Base-by-base conservation (phyloP, 139 green algal species). In the Volvox africanus region DNA sequence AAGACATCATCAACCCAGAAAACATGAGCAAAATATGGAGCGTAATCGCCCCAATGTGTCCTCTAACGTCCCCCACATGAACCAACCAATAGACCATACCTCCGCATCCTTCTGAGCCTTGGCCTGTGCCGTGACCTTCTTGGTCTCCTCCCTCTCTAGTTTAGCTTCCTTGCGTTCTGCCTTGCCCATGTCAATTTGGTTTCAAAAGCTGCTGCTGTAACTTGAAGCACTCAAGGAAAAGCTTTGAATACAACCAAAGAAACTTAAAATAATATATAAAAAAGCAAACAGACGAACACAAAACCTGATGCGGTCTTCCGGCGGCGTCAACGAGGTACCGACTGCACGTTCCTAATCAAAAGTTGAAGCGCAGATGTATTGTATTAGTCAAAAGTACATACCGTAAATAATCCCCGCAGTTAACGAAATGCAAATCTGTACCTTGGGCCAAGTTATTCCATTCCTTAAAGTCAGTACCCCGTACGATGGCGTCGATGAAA, bases 101-200 rank as follows among this genome's bases (percentile, higher is more conserved):
- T 96, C 95, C 32, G 80, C 93, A 69, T 91, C 75, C 62, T 71
- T 75, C 55, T 78, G 22, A 21, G 84, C 73, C 87, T 95, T 94
- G 14, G 24, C 88, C 80, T 93, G 92, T 13, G 87, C 92, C 20
- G 44, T 73, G 0, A 65, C 69, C 88, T 95, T 94, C 22, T 92
- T 88, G 24, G 86, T 91, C 26, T 77, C 85, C 20, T 94, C 92
- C n/a, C 90, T 83, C 71, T 94, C 93, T 67, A 88, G 88, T 61
- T 89, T 91, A 0, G 78, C 89, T 20, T 82, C 90, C 89, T 96
- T 95, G 19, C 91, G 80, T 22, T 91, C 86, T 89, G 85, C 35
- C 93, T 95, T 82, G 37, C 83, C 65, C 83, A 86, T 90, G 26
- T 69, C 55, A 21, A 62, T 35, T 36, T 82, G 76, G 76, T 82